Conservation (phyloP, 2,329 filamentous ascomycete genomes). For the Lasiodiplodia gonubiensis region DNA sequence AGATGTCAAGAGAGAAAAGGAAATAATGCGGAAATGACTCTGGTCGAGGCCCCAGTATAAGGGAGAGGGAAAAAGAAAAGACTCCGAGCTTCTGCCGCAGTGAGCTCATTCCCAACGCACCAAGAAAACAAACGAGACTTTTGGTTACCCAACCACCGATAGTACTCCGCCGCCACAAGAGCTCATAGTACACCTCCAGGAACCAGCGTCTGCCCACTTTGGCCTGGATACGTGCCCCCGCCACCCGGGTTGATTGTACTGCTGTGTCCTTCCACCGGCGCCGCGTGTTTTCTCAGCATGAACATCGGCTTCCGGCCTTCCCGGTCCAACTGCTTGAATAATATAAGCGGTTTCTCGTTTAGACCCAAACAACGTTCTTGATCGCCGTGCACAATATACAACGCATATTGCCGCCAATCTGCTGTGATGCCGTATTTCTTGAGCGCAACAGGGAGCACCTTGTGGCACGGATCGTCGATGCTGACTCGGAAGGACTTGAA, state of each 20-base stretch:
- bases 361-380: conserved; percentile 91
- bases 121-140: conserved; percentile 14
- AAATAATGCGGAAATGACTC: conserved; percentile 25
- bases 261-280: conserved; percentile 55
- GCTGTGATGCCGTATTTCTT: conserved; percentile 99
- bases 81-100: conserved; percentile 2
- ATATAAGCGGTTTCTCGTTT: conserved; percentile 89
- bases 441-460: conserved; percentile 91
- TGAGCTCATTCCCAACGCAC: not conserved
- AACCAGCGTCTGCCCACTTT: conserved; percentile 10
- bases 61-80: conserved; percentile 9
- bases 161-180: not conserved
- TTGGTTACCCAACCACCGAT: not conserved
- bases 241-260: conserved; percentile 48
- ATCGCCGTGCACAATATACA: conserved; percentile 99
- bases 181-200: conserved; percentile 27
- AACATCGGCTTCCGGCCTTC: conserved; percentile 99
- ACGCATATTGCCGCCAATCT: conserved; percentile 94
- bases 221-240: conserved; percentile 30
- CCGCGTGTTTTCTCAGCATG: conserved; percentile 80
- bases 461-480: conserved; percentile 97
- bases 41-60: conserved; percentile 11
- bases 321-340: conserved; percentile 97
- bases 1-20: conserved; percentile 1
- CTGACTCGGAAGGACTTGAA: conserved; percentile 99